Conservation (phyloP, 108 stramenopile species). For the Licmophora abbreviata region DNA sequence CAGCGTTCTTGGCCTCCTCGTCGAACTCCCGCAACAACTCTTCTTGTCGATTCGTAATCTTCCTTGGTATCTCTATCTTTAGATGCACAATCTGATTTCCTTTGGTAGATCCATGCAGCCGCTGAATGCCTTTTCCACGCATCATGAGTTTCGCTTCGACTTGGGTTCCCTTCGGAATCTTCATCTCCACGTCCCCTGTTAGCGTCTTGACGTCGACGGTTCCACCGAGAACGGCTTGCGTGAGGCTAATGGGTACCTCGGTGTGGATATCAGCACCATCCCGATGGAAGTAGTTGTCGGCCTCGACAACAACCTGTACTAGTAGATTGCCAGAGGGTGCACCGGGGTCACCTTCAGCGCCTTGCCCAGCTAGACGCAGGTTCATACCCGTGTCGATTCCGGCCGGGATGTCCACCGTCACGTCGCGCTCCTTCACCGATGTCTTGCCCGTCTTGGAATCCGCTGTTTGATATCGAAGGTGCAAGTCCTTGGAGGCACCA, state of each 20-base stretch:
- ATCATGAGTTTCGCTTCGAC: constrained; percentile 87
- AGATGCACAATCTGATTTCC: constrained; percentile 95
- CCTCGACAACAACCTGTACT: constrained; percentile 80
- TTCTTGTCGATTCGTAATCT: constrained; percentile 83
- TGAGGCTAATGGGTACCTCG: constrained; percentile 63
- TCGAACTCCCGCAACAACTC: constrained; percentile 91
- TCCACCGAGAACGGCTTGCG: constrained; percentile 88
- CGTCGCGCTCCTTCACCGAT: constrained; percentile 72
- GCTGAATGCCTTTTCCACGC: constrained; percentile 86
- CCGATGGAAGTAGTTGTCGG: constrained; percentile 86
- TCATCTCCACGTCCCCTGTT: constrained; percentile 92
- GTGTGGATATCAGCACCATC: constrained; percentile 83
- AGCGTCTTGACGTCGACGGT: constrained; percentile 93
- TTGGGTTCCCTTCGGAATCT: constrained; percentile 89
- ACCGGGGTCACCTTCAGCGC: constrained; percentile 87
- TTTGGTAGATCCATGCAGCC: constrained; percentile 42
- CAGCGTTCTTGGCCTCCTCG: constrained; percentile 57
- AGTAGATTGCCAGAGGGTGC: constrained; percentile 84
- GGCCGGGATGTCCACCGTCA: constrained; percentile 82
- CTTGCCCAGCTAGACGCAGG: constrained; percentile 79
- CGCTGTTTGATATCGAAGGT: constrained; percentile 63
- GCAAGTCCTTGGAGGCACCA: constrained; percentile 73
- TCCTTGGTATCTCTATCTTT: constrained; percentile 84
- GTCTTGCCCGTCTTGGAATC: constrained; percentile 53
- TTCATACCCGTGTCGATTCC: constrained; percentile 95